Evolutionary conservation across 2,329 filamentous ascomycete genomes (phyloP), one percentile per base, ranked within the genome.

Genomic region (Fusarium brevicatenulatum): DNA sequence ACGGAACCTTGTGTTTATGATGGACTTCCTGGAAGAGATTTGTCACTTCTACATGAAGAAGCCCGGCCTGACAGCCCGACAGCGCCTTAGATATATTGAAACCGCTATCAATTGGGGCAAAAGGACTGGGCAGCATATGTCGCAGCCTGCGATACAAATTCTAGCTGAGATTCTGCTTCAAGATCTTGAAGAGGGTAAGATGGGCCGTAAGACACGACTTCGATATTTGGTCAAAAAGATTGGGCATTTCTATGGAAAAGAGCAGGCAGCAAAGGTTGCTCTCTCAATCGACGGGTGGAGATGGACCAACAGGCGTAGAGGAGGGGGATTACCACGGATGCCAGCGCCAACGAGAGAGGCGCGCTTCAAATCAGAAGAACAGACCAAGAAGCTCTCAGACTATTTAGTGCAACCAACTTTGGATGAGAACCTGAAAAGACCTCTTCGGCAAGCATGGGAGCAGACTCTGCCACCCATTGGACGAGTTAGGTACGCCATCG

Each of bases 121-220:
- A 75, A 46, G 58, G 58, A 11, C 66, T 79, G 34, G 72, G 53
- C 50, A 69, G 70, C 64, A 55, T 16, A 59, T 79, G n/a, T 76
- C 81, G 12, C 67, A 74, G 10, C 57, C 72, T 23, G 72, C 77
- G 15, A 65, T 84, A 23, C 70, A 68, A 47, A 73, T 72, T 39
- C 40, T 82, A n/a, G 63, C 78, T 11, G 59, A 70, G 9, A 63
- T 80, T 4, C 64, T 82, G 25, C 75, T 80, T 7, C 72, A 78
- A 15, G 83, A 84, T 63, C 74, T 85, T 9, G 78, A 80, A 37
- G 65, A 66, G 40, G 82, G 82, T 10, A 68, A 74, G n/a, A 63
- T 62, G 28, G 83, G 83, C 7, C 77, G 82, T 21, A 78, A 72
- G 11, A 42, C 63, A 18, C 79, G 81, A 15, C 58, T 83, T n/a